These are phyloP conservation scores for Termitomyces sp. DNA, from an alignment of 768 basidiomycete genomes.

Conservation along the genomic window DNA sequence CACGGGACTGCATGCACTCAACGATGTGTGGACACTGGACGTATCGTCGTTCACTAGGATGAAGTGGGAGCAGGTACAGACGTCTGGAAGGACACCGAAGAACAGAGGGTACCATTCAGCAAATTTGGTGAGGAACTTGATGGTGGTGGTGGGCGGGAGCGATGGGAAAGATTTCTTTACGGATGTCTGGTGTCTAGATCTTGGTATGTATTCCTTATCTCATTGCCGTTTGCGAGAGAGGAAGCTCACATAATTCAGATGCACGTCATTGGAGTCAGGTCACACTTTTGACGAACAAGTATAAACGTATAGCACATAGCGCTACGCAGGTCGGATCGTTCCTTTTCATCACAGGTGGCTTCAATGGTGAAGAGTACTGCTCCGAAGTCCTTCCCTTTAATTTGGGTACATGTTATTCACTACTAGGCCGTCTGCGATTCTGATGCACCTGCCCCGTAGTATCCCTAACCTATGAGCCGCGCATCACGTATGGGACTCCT, in stretches of 20 bases:
- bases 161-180: constrained; percentile 86
- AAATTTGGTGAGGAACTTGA: constrained; percentile 77
- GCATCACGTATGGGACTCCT: constrained; percentile 58
- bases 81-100: constrained; percentile 48
- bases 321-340: constrained; percentile 90
- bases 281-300: constrained; percentile 28
- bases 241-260: constrained; percentile 24
- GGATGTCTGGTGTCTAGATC: constrained; percentile 82
- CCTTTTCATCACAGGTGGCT: constrained; percentile 85
- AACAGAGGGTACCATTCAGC: constrained; percentile 88
- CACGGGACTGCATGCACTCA: constrained; percentile 83
- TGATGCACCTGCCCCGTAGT: constrained; percentile 37
- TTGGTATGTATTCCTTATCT: constrained; percentile 48
- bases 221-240: background rate
- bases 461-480: constrained; percentile 76
- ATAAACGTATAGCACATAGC: constrained; percentile 77
- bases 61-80: constrained; percentile 44
- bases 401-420: constrained; percentile 50
- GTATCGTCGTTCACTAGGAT: constrained; percentile 29
- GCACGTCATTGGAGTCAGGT: constrained; percentile 41
- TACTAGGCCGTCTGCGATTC: background rate
- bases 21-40: constrained; percentile 87
- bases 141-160: constrained; percentile 88
- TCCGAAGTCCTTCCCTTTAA: constrained; percentile 80
- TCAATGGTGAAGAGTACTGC: constrained; percentile 72